Evolutionary conservation across 2,329 filamentous ascomycete species (phyloP).

Genomic region (Chrysoporthe cubensis): DNA sequence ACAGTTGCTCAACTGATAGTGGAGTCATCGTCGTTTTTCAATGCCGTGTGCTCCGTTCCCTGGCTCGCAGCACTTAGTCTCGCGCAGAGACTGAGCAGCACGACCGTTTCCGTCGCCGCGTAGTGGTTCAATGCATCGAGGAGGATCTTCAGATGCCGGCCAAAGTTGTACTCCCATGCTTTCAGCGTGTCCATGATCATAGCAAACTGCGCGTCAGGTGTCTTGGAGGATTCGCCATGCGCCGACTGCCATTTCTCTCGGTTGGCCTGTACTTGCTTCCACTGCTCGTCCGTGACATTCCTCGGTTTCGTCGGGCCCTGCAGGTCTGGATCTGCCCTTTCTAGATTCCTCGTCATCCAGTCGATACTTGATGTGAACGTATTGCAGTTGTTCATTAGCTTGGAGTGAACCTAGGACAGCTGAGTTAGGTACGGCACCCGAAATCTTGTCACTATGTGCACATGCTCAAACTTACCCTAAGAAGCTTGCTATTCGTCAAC

Average conservation of each 20-base stretch:
- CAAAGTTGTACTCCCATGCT: conserved; percentile 94
- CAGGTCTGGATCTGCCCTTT: conserved; percentile 81
- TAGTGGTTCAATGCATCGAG: conserved; percentile 96
- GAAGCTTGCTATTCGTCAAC: conserved; percentile 93
- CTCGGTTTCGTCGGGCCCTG: conserved; percentile 58
- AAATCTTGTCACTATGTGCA: not conserved
- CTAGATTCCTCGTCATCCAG: conserved; percentile 82
- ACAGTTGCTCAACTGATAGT: conserved; percentile 21
- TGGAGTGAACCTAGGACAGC: conserved; percentile 84
- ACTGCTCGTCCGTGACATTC: conserved; percentile 65
- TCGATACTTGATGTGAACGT: conserved; percentile 91
- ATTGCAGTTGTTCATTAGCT: conserved; percentile 93
- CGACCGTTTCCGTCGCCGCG: conserved; percentile 95
- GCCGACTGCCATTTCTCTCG: conserved; percentile 45
- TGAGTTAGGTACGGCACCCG: conserved; percentile 13
- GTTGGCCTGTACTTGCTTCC: conserved; percentile 59
- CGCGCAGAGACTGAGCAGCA: conserved; percentile 85
- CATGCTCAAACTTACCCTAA: conserved; percentile 66
- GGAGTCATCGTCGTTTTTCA: conserved; percentile 61
- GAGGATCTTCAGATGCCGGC: conserved; percentile 87
- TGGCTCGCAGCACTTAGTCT: conserved; percentile 81
- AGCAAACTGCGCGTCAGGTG: conserved; percentile 44
- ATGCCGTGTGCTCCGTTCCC: conserved; percentile 67
- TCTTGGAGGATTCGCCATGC: conserved; percentile 41
- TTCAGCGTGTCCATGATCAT: conserved; percentile 78